Evolutionary conservation across 768 basidiomycete genomes (phyloP), one percentile per base, ranked within the genome.

Genomic region (Suillus decipiens): DNA sequence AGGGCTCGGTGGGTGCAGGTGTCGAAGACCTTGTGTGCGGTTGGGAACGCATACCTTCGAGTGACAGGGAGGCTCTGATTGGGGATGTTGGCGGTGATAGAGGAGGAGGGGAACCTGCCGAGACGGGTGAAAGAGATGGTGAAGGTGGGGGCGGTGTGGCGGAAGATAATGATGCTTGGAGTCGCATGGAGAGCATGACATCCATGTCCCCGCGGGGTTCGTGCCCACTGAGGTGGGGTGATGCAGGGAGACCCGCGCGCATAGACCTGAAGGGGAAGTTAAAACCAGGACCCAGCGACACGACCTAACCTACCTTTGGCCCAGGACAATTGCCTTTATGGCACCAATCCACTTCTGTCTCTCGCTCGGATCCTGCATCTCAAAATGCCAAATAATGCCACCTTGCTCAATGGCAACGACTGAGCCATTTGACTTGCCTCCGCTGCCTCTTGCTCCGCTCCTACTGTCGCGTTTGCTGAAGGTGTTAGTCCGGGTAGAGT

Each of bases 161-260:
- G 65, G 60, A 79, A 34, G 78, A 77, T 66, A 80, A 77, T 60
- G 86, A 75, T n/a, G 84, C 86, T 67, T 90, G 89, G 37, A 85
- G 80, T 55, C 87, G 87, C 81, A 93, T 90, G 36, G 89, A 88
- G 41, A 93, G 80, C 84, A 92, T 89, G 54, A 92, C 91, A 71
- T 93, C 91, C 79, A 93, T 84, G 70, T 93, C 91, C 7, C 91
- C 91, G 53, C 86, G 81, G 24, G 89, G 90, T 64, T 91, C 91
- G 33, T 82, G 76, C 17, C 77, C 78, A 24, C 80, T 77, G 3
- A 77, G 67, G 45, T 76, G 76, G 0, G 80, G 71, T 33, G 84
- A 75, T 28, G 79, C 74, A 39, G 84, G 83, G 14, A 92, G 73
- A 17, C 90, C 90, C 10, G 87, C 89, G 24, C 89, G 87, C 33